Evolutionary conservation across 305 asterid genomes (phyloP), one percentile per base, ranked within the genome.

Genomic region (Petunia hybrid): DNA sequence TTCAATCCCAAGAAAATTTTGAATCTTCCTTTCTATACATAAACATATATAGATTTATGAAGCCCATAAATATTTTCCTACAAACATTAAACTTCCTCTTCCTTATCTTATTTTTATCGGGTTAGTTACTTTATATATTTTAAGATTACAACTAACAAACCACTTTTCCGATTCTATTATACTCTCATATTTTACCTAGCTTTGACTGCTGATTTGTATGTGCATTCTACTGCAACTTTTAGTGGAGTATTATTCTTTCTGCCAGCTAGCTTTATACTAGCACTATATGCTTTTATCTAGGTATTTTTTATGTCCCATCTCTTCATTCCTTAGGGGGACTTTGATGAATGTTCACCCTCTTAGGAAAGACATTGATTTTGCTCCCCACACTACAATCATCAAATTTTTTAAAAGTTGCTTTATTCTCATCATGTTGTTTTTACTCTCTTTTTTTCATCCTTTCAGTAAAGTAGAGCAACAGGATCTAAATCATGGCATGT

Each of bases 321-420:
- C 45, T 61, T 56, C 40, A 12, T 13, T 55, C 61, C 22, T 13
- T 13, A 13, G 31, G 53, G 35, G 75, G 81, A 76, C 75, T 79
- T 78, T 48, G 65, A 78, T 85, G 84, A 80, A 81, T 78, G 83
- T 74, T 64, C 43, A 80, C 80, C 84, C 82, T 85, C 85, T 83
- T 41, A 70, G 84, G 87, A 35, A 85, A 85, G 4, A 55, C 61
- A 55, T 87, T 82, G 86, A 89, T 89, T 89, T 81, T 85, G 90
- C 84, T 67, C 82, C 87, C 89, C 91, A 64, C 88, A 76, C 61
- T 12, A 55, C 61, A 12, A 55, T 55, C 7, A 13, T 55, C 61
- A 55, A 55, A 55, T 3, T 55, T 55, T 13, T 4, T 12, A 55
- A 55, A 55, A 55, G 61, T 55, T 12, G 61, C 61, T 55, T 55